A percentile compares a stretch with the other conserved stretches of the same genome.
Conservation (phyloP, 495 filamentous ascomycete genomes). For the Glarea lozoyensis region DNA sequence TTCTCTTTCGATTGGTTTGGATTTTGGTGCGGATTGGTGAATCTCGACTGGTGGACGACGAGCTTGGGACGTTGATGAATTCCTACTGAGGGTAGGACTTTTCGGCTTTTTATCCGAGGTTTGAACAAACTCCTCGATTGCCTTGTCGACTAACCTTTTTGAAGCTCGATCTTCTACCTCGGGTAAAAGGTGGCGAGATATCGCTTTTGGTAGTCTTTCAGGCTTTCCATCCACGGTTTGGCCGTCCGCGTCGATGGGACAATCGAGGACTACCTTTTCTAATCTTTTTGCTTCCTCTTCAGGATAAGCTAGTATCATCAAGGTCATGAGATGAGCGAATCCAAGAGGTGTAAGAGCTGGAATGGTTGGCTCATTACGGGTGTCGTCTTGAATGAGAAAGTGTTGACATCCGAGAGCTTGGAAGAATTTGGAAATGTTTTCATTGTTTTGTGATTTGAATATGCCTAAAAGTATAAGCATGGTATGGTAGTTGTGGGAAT, state of each 20-base stretch:
- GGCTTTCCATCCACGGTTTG: constrained; percentile 55
- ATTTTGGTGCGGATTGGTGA: constrained; percentile 12
- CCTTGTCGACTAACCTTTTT: constrained; percentile 12
- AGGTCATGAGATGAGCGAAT: constrained; percentile 69
- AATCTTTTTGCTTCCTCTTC: constrained; percentile 69
- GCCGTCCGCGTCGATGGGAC: constrained; percentile 55
- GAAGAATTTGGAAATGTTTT: constrained; percentile 58
- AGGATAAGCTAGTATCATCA: constrained; percentile 68
- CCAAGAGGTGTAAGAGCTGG: constrained; percentile 74
- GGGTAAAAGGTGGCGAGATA: constrained; percentile 67
- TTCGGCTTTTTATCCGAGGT: constrained; percentile 12
- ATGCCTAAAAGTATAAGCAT: constrained; percentile 29
- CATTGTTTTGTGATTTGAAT: constrained; percentile 30
- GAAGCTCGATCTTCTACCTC: constrained; percentile 13
- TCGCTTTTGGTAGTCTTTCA: constrained; percentile 72
- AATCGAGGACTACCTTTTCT: constrained; percentile 58
- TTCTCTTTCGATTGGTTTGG: constrained; percentile 16
- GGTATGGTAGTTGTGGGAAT: neutral
- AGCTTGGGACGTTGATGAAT: constrained; percentile 11
- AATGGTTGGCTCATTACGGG: constrained; percentile 52
- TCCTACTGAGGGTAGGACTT: constrained; percentile 9
- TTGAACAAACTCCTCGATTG: constrained; percentile 17
- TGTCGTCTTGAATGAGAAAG: constrained; percentile 62
- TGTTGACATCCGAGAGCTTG: constrained; percentile 70
- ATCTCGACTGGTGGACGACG: constrained; percentile 16